Evolutionary conservation across 345 rosid genomes (phyloP).

Genomic region (Melastoma malabathricum): DNA sequence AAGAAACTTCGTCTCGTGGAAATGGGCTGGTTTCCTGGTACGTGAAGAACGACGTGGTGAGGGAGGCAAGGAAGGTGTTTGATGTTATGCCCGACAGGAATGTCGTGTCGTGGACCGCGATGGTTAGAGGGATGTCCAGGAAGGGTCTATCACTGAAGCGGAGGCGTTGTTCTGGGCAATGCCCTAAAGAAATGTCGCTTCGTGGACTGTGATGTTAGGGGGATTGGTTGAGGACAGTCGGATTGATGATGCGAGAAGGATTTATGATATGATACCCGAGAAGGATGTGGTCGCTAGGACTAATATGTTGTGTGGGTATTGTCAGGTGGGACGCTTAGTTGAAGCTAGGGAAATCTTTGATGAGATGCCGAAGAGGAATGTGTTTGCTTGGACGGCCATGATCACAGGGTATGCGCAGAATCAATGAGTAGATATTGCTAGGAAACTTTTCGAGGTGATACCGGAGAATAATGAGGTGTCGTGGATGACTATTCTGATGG

Average conservation of each 20-base stretch:
- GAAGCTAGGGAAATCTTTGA: conserved; percentile 68
- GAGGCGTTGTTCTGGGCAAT: conserved; percentile 55
- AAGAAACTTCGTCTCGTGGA: conserved; percentile 59
- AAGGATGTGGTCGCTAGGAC: conserved; percentile 77
- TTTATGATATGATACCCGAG: conserved; percentile 55
- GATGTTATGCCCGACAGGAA: conserved; percentile 56
- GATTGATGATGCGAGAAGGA: conserved; percentile 39
- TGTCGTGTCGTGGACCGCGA: conserved; percentile 64
- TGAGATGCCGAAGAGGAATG: conserved; percentile 52
- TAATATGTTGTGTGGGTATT: conserved; percentile 61
- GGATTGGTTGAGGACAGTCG: conserved; percentile 49
- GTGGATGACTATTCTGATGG: conserved; percentile 74
- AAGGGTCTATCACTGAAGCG: conserved; percentile 42
- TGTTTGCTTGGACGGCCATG: conserved; percentile 71
- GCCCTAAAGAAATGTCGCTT: conserved; percentile 66
- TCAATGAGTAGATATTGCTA: conserved; percentile 51
- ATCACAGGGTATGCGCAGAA: conserved; percentile 56
- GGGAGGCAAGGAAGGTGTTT: conserved; percentile 39
- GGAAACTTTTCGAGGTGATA: conserved; percentile 84
- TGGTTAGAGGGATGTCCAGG: conserved; percentile 58
- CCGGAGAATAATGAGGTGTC: conserved; percentile 70
- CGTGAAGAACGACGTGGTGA: conserved; percentile 39
- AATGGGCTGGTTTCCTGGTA: conserved; percentile 61
- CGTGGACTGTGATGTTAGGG: conserved; percentile 79
- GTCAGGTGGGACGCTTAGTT: conserved; percentile 38